A percentile compares a stretch with the other conserved stretches of the same genome.
These are phyloP conservation scores for Penicillium ochrochloron DNA, from an alignment of 495 filamentous ascomycete species.

Conservation along the genomic window DNA sequence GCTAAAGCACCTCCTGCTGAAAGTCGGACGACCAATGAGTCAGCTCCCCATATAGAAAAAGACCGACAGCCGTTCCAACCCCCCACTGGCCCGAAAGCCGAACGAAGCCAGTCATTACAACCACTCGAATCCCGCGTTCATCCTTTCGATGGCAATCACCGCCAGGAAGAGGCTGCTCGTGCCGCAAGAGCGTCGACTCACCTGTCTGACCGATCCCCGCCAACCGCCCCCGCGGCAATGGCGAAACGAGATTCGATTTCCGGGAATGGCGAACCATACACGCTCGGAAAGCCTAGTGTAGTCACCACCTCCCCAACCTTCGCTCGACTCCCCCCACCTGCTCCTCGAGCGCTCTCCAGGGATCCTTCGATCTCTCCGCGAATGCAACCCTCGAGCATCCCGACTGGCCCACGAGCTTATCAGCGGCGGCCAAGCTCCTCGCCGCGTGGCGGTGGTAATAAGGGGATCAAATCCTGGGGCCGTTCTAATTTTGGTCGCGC, in stretches of 20 bases:
- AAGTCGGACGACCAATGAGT: slow-evolving; percentile 40
- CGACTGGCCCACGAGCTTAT: slow-evolving; percentile 61
- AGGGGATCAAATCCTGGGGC: slow-evolving; percentile 64
- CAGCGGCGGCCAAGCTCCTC: slow-evolving; percentile 42
- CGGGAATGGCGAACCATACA: slow-evolving; percentile 24
- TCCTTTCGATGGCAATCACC: slow-evolving; percentile 21
- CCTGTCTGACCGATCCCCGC: slow-evolving; percentile 41
- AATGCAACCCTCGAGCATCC: slow-evolving; percentile 59
- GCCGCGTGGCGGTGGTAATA: slow-evolving; percentile 39
- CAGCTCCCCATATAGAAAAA: slow-evolving; percentile 40
- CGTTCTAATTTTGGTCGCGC: slow-evolving; percentile 52
- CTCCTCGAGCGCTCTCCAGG: slow-evolving; percentile 38
- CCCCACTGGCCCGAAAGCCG: slow-evolving; percentile 49
- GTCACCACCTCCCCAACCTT: slow-evolving; percentile 34
- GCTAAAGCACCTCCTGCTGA: slow-evolving; percentile 44
- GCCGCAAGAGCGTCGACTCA: slow-evolving; percentile 22
- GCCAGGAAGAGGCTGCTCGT: slow-evolving; percentile 20
- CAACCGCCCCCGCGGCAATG: slow-evolving; percentile 50
- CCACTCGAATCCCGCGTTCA: slow-evolving; percentile 29
- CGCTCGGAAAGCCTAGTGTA: slow-evolving; percentile 28
- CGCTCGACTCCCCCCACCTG: slow-evolving; percentile 35
- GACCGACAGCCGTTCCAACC: slow-evolving; percentile 37
- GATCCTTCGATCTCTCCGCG: slow-evolving; percentile 50
- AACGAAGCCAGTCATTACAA: slow-evolving; percentile 32
- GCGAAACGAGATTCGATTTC: slow-evolving; percentile 32